Conservation (phyloP, 331 rosid genomes). For the Phaseolus coccineus region DNA sequence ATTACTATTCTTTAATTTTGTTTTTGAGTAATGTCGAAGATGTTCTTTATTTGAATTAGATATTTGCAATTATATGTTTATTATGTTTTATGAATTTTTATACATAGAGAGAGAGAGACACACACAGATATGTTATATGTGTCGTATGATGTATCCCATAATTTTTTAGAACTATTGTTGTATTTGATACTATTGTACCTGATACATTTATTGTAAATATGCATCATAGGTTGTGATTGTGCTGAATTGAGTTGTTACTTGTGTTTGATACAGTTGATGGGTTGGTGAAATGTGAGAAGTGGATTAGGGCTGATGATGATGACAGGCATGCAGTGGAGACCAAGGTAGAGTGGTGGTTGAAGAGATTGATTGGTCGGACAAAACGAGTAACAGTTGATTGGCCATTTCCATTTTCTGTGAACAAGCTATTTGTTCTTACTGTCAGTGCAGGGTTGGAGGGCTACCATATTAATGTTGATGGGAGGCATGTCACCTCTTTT, state of each 20-base stretch:
- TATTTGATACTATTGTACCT: neutral
- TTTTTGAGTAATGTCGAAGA: neutral
- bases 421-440: conserved; percentile 87
- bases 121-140: too few species aligned
- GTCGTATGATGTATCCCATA: neutral
- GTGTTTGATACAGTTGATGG: conserved; percentile 78
- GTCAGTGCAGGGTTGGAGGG: conserved; percentile 96
- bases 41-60: neutral
- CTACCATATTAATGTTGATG: conserved; percentile 86
- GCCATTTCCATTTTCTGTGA: conserved; percentile 84
- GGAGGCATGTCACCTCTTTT: conserved; percentile 86
- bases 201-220: neutral
- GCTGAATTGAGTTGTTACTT: conserved; percentile 45
- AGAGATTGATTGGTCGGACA: conserved; percentile 73
- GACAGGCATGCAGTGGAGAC: conserved; percentile 57
- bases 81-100: neutral
- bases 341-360: conserved; percentile 86
- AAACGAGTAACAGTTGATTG: conserved; percentile 73
- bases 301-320: conserved; percentile 75
- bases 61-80: neutral
- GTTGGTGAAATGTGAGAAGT: conserved; percentile 91
- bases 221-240: neutral
- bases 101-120: neutral
- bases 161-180: neutral
- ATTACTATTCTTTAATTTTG: too few species aligned